Conservation (phyloP, 768 basidiomycete species). For the Collybia mongolica region DNA sequence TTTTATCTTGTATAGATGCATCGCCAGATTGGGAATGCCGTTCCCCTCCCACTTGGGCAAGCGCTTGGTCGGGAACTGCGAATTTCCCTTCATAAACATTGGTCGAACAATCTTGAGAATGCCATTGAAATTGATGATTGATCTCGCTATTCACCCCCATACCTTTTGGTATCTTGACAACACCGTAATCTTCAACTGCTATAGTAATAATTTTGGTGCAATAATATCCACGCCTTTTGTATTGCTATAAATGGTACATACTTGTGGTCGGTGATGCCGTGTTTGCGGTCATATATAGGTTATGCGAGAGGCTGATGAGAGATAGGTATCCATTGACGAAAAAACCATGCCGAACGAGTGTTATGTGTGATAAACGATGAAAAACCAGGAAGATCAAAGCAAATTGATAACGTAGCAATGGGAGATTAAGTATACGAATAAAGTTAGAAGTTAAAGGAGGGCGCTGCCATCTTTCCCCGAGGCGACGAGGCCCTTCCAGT, state of each 20-base stretch:
- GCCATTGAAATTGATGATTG: conserved; percentile 31
- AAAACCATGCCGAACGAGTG: too few species aligned
- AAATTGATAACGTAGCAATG: background rate
- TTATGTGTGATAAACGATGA: background rate
- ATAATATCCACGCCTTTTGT: too few species aligned
- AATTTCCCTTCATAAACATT: conserved; percentile 48
- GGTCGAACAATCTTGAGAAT: conserved; percentile 38
- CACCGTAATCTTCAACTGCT: too few species aligned
- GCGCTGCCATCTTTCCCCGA: conserved; percentile 61
- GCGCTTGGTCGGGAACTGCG: conserved; percentile 68
- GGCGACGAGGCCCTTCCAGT: conserved; percentile 74
- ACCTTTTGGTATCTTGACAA: background rate
- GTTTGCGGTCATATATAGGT: too few species aligned
- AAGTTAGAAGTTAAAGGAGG: conserved; percentile 27
- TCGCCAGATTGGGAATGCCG: conserved; percentile 80
- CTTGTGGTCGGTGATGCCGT: too few species aligned
- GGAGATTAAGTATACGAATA: conserved; percentile 1
- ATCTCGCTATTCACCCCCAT: background rate
- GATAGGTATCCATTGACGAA: too few species aligned
- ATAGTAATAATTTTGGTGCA: too few species aligned
- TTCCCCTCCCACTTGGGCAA: conserved; percentile 61
- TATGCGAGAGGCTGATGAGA: too few species aligned
- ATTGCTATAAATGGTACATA: too few species aligned
- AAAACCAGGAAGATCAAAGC: conserved; percentile 3
- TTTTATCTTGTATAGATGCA: conserved; percentile 53